Base-by-base conservation (phyloP, 257 asterid genomes). In the Capsicum baccatum region DNA sequence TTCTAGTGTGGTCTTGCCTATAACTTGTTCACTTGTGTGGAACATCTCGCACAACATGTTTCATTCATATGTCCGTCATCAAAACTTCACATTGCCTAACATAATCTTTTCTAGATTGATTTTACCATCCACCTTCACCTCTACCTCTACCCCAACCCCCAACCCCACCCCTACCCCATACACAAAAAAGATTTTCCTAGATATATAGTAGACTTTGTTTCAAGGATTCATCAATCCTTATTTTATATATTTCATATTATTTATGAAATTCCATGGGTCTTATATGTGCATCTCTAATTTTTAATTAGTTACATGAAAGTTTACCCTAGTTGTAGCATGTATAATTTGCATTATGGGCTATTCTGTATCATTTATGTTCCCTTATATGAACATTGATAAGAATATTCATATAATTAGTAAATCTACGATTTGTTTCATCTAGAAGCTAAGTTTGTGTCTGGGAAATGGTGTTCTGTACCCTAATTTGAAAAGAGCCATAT, bases 391-490 rank as follows among this genome's bases (percentile, higher is more conserved):
- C 47, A 52, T 16, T 12, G 81, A 52, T 76, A 26, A 76, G 62
- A 52, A 7, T 76, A 19, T 8, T 76, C 14, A 76, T 52, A 52
- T 76, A 15, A 76, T 54, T 76, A 26, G 81, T 37, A 21, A 76
- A 26, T 76, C 48, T 21, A 33, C 15, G 0, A 35, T 33, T 35
- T 52, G 48, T 26, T 52, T 26, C 50, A 78, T 78, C 81, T 78
- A 21, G 33, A 26, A 26, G 1, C 33, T 63, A 78, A 26, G 64
- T 26, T 54, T 78, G 48, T 78, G 64, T 21, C 54, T 13, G 26
- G 81, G 14, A 52, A n/a, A 71, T 71, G 79, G 79, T 78, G 81
- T 48, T 76, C 14, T 76, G 81, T 78, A 78, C 81, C 33, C 26
- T 64, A 54, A 26, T 54, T 50, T 78, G 81, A 76, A 76, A 64